These are phyloP conservation scores for Ogataea saltuana DNA, from an alignment of 805 yeast genomes.

Conservation along the genomic window DNA sequence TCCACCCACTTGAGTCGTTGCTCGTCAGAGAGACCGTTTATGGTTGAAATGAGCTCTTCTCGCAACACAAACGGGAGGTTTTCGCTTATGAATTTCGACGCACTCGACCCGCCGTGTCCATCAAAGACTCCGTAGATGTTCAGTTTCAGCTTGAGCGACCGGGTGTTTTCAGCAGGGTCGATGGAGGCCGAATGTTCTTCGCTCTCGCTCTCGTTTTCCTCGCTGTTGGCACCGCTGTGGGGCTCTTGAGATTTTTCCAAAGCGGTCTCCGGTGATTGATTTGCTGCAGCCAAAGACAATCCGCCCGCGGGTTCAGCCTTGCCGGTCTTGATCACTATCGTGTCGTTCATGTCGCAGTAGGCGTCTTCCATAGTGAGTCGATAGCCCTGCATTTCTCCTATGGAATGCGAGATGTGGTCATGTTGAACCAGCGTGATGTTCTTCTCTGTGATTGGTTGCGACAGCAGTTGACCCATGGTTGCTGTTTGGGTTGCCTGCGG, in stretches of 20 bases:
- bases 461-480: constrained; percentile 69
- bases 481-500: neutral
- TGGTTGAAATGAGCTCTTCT: constrained; percentile 18
- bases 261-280: neutral
- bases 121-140: constrained; percentile 73
- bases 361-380: constrained; percentile 77
- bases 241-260: too few species aligned
- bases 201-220: neutral
- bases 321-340: constrained; percentile 23
- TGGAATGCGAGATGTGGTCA: constrained; percentile 52
- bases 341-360: constrained; percentile 47
- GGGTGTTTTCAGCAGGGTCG: too few species aligned
- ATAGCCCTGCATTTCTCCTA: constrained; percentile 81
- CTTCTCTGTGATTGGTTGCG: constrained; percentile 75
- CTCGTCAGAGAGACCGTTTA: constrained; percentile 21
- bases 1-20: constrained; percentile 15
- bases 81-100: constrained; percentile 55
- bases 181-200: neutral
- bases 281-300: too few species aligned
- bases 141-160: constrained; percentile 20
- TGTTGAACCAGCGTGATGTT: constrained; percentile 49
- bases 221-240: neutral
- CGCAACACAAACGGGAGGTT: constrained; percentile 34
- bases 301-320: too few species aligned
- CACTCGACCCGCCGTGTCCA: constrained; percentile 76